Base-by-base conservation (phyloP, 164 flowering plant genomes). In the Vitis riparia region DNA sequence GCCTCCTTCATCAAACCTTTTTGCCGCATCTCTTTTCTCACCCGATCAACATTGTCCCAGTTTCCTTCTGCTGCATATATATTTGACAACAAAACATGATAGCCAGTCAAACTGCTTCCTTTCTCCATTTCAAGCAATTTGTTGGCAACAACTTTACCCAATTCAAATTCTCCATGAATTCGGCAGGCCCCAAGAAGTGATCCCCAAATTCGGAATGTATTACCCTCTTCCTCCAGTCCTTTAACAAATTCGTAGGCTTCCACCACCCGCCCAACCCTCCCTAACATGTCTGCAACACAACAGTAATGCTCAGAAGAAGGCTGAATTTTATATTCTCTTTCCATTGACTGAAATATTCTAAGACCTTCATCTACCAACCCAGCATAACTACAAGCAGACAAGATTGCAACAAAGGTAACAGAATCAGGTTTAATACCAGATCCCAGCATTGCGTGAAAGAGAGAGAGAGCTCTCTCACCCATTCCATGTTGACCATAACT, bases 401-500 rank as follows among this genome's bases (percentile, higher is more conserved):
- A 76, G 17, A 87, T 75, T 5, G 98, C 98, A 63, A 93, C 88
- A 62, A 91, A 84, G 52, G 99, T 86, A 70, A 91, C 51, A 1
- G 87, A 81, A 85, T 95, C 96, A 7, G 97, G 98, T 70, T 76
- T 62, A 59, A 93, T 70, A 50, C 83, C 84, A 47, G 65, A 71
- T 58, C 48, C 68, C 57, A 66, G 75, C 93, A 93, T 88, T 37
- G 83, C 78, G 51, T 71, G 49, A 66, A 91, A 92, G 59, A 94
- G 53, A 32, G 80, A 77, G 9, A 92, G 70, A 64, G 99, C 97
- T 74, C 66, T 83, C 61, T 85, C 86, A 19, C 92, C 93, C 76
- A 83, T 81, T 15, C 99, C 98, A 81, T 95, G 94, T 55, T 90
- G 94, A 47, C 95, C 99, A 70, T 86, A 93, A 19, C 90, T 91